Evolutionary conservation across 2,329 filamentous ascomycete species (phyloP).

Genomic region (Zymoseptoria pseudotritici): DNA sequence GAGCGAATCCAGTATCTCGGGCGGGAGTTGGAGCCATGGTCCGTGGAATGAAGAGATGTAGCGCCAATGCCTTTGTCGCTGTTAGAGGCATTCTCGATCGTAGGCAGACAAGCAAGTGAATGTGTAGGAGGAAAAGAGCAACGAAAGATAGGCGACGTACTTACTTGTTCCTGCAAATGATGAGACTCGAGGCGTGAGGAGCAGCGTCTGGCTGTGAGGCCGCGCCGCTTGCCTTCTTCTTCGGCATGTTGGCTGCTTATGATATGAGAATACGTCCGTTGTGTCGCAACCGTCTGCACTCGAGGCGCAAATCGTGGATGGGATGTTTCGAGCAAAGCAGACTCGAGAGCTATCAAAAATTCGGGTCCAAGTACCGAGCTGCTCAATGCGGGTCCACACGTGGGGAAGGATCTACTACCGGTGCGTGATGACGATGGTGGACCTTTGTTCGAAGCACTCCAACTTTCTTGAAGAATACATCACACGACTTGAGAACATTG

Average conservation of each 20-base stretch:
- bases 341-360: not conserved
- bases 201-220: conserved; percentile 14
- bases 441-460: not conserved
- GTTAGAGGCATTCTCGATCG: conserved; percentile 1
- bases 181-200: conserved; percentile 44
- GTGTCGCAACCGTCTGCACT: not conserved
- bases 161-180: conserved; percentile 63
- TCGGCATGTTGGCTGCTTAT: conserved; percentile 21
- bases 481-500: not conserved
- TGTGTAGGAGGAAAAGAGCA: not conserved
- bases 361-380: not conserved
- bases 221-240: conserved; percentile 25
- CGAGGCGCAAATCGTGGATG: not conserved
- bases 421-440: not conserved
- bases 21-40: conserved; percentile 72
- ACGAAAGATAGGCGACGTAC: conserved; percentile 29
- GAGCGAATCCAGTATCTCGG: conserved; percentile 70
- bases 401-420: not conserved
- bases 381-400: not conserved
- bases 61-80: conserved; percentile 62
- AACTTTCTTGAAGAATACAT: not conserved
- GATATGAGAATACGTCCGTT: not conserved
- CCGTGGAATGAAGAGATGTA: conserved; percentile 80
- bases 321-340: not conserved
- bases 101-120: not conserved